Evolutionary conservation across 371 early-diverging fungal species (phyloP).

Genomic region (Mortierella sp.): DNA sequence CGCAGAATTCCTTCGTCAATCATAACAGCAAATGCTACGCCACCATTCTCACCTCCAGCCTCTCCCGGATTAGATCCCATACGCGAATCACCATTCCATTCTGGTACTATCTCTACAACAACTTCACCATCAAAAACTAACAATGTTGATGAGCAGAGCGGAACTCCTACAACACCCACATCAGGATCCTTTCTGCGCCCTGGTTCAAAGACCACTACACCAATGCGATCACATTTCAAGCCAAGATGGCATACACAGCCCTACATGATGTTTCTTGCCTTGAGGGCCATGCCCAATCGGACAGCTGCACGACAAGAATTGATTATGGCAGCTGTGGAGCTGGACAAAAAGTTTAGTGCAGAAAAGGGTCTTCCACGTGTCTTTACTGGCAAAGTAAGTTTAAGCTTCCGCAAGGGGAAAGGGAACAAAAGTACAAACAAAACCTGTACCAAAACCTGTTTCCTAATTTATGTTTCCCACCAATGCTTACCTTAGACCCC

Average conservation of each 20-base stretch:
- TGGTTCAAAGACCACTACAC: conserved; percentile 13
- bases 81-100: conserved; percentile 28
- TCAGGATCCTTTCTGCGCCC: conserved; percentile 11
- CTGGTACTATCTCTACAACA: conserved; percentile 12
- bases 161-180: conserved; percentile 14
- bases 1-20: conserved; percentile 22
- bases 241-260: conserved; percentile 92
- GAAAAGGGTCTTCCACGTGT: conserved; percentile 79
- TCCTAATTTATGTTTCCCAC: no score
- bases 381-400: conserved; percentile 85
- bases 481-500: conserved; percentile 78
- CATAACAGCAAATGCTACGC: conserved; percentile 18
- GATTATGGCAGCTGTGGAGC: conserved; percentile 77
- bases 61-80: conserved; percentile 35
- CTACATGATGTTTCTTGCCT: conserved; percentile 82
- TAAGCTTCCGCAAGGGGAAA: not conserved
- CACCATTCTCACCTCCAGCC: conserved; percentile 45
- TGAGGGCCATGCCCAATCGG: conserved; percentile 75
- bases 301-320: conserved; percentile 79
- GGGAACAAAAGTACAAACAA: not conserved
- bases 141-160: not conserved
- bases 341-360: conserved; percentile 79
- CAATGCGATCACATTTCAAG: conserved; percentile 39
- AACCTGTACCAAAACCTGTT: not conserved
- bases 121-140: conserved; percentile 29